Base-by-base conservation (phyloP, 805 yeast species). In the Kuraishia piskuri region DNA sequence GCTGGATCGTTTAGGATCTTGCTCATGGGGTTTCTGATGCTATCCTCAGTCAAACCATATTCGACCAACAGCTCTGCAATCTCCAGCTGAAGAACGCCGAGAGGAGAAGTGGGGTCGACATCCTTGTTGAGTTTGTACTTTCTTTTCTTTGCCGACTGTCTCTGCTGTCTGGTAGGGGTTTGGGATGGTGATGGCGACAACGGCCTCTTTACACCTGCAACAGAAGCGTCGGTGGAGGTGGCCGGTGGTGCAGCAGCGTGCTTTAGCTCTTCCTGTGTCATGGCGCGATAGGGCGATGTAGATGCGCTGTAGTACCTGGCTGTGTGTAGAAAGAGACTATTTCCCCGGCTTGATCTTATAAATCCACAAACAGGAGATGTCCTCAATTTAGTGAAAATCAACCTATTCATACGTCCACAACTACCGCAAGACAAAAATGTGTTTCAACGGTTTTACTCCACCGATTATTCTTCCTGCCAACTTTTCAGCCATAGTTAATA, bases 31-130 rank as follows among this genome's bases (percentile, higher is more conserved):
- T 89, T 89, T 9, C 65, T 54, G n/a, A 84, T 75, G 26, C 78
- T 75, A 1, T 73, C 78, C 46, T 67, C 66, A 0, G 71, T 65
- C 44, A 86, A 66, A 6, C 67, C 63, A 51, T 76, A 61, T 25
- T 73, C 70, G 44, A 63, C 57, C 23, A 85, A 64, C 10, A 90
- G 61, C 50, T 79, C 83, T 36, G 79, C 75, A 54, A 91, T 88
- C 65, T 91, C 97, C 56, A 73, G 73, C 57, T 83, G 79, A 47
- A 92, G 74, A 6, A 89, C 87, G 7, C 97, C 97, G 44, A 83
- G 69, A 7, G 96, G 89, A 1, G 94, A 79, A 0, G 95, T 88
- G 31, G 86, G 78, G 56, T 90, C 97, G 12, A 78, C 76, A 8
- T 76, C 78, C 59, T 84, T 84, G 31, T 78, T 71, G 64, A 79